phyloP scores from a whole-genome alignment of 2,329 filamentous ascomycete genomes.

The Penicillium sp. region DNA sequence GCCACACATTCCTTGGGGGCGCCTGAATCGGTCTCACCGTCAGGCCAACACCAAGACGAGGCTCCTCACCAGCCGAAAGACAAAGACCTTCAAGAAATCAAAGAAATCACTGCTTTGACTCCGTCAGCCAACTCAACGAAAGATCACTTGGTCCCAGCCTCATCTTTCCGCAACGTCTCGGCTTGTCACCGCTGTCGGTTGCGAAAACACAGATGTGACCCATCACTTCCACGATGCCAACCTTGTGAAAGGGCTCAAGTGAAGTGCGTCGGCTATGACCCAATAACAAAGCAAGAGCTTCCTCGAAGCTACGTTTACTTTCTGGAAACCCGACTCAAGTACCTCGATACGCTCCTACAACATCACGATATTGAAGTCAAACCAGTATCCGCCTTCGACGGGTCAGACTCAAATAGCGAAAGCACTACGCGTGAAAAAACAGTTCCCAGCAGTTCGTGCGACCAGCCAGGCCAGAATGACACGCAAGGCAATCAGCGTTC shows the following conservation, averaged over 20 bases:
- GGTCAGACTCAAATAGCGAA: neutral
- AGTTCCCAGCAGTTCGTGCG: no score
- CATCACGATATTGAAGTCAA: slow-evolving; percentile 66
- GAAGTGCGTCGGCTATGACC: slow-evolving; percentile 83
- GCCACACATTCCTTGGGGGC: neutral
- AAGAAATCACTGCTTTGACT: neutral
- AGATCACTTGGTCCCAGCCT: neutral
- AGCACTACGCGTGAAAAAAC: neutral
- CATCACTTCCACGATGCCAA: slow-evolving; percentile 76
- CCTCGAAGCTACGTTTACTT: slow-evolving; percentile 82
- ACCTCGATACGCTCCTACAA: slow-evolving; percentile 69
- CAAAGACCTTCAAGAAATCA: neutral
- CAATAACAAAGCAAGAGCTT: slow-evolving; percentile 87
- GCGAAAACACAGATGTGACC: slow-evolving; percentile 85
- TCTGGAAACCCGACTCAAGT: slow-evolving; percentile 73
- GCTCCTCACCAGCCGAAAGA: neutral
- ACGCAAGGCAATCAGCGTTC: no score
- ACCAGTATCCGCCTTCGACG: slow-evolving; percentile 53
- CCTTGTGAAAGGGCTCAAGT: slow-evolving; percentile 83
- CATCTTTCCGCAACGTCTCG: slow-evolving; percentile 70
- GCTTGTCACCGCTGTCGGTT: slow-evolving; percentile 81
- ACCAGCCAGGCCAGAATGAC: neutral
- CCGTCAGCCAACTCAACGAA: neutral
- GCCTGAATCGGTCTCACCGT: neutral
- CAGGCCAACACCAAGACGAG: neutral